Evolutionary conservation across 2,329 filamentous ascomycete genomes (phyloP).

Genomic region (Lecanicillium sp.): DNA sequence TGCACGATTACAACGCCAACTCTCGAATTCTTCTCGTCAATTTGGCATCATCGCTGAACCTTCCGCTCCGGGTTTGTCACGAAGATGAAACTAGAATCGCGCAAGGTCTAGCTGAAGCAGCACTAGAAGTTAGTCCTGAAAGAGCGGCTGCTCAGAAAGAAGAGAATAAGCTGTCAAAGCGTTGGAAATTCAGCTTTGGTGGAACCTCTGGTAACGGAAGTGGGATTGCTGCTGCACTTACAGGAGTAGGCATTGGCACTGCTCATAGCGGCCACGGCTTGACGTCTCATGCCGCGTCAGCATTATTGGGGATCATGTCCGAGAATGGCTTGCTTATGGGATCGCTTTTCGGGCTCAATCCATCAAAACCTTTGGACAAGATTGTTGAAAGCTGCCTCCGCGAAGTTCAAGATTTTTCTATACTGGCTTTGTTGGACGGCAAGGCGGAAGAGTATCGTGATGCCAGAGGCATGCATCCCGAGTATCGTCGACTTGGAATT

Average conservation of each 20-base stretch:
- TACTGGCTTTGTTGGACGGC: slow-evolving; percentile 61
- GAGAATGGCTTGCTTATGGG: slow-evolving; percentile 75
- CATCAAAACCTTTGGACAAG: slow-evolving; percentile 70
- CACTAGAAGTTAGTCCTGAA: slow-evolving; percentile 37
- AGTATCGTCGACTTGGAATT: slow-evolving; percentile 66
- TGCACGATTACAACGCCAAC: slow-evolving; percentile 70
- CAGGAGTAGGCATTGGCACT: slow-evolving; percentile 70
- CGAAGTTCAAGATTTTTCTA: slow-evolving; percentile 83
- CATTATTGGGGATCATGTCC: slow-evolving; percentile 70
- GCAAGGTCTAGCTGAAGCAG: slow-evolving; percentile 63
- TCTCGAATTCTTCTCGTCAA: slow-evolving; percentile 64
- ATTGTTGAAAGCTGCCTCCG: slow-evolving; percentile 83
- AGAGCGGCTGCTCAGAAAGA: slow-evolving; percentile 34
- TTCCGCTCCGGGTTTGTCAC: slow-evolving; percentile 55
- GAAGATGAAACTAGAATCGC: slow-evolving; percentile 70
- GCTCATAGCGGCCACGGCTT: slow-evolving; percentile 72
- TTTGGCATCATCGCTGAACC: slow-evolving; percentile 60
- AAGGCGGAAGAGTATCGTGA: slow-evolving; percentile 32
- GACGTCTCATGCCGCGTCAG: slow-evolving; percentile 64
- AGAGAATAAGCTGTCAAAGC: slow-evolving; percentile 54
- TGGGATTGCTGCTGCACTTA: slow-evolving; percentile 67
- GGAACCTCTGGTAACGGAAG: slow-evolving; percentile 49
- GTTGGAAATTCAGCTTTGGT: slow-evolving; percentile 60
- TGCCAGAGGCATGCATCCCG: slow-evolving; percentile 40
- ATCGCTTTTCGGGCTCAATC: slow-evolving; percentile 85